A percentile compares a stretch with the other conserved stretches of the same genome.
Evolutionary conservation across 768 basidiomycete species (phyloP).

Genomic region (Pilatotrama ljubarskyi): DNA sequence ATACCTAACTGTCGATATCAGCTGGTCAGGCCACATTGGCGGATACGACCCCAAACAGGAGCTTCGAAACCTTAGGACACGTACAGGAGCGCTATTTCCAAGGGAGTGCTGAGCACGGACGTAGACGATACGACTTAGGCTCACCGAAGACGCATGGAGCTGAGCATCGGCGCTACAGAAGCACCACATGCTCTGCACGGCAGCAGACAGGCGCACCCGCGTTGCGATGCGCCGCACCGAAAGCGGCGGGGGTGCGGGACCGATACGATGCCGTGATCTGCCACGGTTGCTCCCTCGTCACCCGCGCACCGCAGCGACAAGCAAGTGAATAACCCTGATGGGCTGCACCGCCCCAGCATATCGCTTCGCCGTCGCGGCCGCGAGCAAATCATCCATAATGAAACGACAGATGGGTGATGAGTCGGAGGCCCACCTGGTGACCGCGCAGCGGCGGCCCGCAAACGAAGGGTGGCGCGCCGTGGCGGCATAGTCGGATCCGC

Average conservation of each 20-base stretch:
- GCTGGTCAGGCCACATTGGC: no score
- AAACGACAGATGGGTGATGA: constrained; percentile 13
- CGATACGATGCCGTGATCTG: constrained; percentile 6
- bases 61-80: no score
- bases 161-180: no score
- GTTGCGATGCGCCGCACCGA: neutral
- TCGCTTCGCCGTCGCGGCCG: neutral
- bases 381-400: constrained; percentile 8
- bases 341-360: constrained; percentile 3
- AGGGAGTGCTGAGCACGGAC: no score
- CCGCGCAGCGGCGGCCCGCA: constrained; percentile 8
- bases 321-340: constrained; percentile 6
- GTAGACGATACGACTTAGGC: no score
- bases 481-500: neutral
- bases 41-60: no score
- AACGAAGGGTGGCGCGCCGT: constrained; percentile 3
- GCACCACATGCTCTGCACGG: no score
- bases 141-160: no score
- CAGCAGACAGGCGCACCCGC: no score
- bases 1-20: no score
- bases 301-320: neutral
- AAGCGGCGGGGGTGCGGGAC: neutral
- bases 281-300: neutral
- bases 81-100: no score
- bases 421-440: neutral